These are phyloP conservation scores for Magnusiomyces suaveolens DNA, from an alignment of 1,139 yeast genomes.

Conservation along the genomic window DNA sequence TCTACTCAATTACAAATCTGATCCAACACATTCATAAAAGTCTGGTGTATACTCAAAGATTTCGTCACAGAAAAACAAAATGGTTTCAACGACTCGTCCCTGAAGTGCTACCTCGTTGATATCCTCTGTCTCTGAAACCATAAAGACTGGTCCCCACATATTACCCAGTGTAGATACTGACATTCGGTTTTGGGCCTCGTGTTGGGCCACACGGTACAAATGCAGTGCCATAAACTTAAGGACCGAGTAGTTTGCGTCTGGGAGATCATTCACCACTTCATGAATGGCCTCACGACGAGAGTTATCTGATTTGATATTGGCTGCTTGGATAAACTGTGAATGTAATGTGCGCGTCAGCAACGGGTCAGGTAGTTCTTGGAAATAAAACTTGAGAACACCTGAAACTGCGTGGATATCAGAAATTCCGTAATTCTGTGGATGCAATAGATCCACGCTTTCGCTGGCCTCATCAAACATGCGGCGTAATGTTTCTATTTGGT, in stretches of 20 bases:
- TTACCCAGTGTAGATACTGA: conserved; percentile 66
- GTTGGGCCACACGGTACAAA: conserved; percentile 59
- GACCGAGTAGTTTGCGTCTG: conserved; percentile 93
- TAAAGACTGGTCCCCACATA: conserved; percentile 89
- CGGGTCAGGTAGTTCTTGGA: conserved; percentile 76
- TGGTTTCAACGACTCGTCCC: conserved; percentile 73
- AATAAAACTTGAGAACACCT: conserved; percentile 62
- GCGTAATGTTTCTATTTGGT: conserved; percentile 62
- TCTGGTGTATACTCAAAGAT: conserved; percentile 10
- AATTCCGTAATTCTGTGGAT: conserved; percentile 37
- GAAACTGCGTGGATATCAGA: conserved; percentile 51
- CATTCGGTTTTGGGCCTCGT: conserved; percentile 67
- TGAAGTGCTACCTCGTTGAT: conserved; percentile 75
- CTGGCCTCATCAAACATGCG: conserved; percentile 73
- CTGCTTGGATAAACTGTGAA: conserved; percentile 72
- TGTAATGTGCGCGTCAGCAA: conserved; percentile 58
- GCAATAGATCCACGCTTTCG: conserved; percentile 49
- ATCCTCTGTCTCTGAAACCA: conserved; percentile 51
- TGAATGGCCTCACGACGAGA: conserved; percentile 67
- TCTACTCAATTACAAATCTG: not conserved
- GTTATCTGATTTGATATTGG: conserved; percentile 51
- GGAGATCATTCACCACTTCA: conserved; percentile 75
- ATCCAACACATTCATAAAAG: conserved; percentile 4
- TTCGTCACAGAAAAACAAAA: conserved; percentile 36
- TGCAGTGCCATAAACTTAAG: conserved; percentile 77